These are phyloP conservation scores for Populus hybrid DNA, from an alignment of 441 rosid species.

Conservation along the genomic window DNA sequence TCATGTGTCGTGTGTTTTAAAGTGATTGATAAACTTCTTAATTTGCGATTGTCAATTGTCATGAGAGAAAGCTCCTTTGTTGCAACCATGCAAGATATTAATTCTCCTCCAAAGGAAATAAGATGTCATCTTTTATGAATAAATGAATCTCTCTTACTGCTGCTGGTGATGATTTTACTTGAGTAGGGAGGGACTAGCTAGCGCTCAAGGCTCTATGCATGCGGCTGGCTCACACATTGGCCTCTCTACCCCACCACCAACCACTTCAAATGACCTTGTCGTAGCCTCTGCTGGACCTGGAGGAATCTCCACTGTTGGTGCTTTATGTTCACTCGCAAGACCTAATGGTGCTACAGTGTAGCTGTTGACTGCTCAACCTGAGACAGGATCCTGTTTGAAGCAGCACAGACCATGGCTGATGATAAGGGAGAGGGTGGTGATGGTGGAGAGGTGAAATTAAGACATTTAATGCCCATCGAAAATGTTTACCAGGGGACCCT, in stretches of 20 bases:
- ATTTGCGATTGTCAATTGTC: background rate
- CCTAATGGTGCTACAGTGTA: conserved; percentile 57
- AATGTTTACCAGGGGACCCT: too few species aligned
- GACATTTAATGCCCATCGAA: conserved; percentile 73
- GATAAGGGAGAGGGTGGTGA: conserved; percentile 30
- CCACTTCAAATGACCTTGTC: conserved; percentile 60
- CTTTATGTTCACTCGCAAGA: conserved; percentile 62
- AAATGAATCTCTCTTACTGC: background rate
- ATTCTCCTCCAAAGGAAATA: background rate
- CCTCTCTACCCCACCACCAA: conserved; percentile 71
- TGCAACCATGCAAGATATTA: background rate
- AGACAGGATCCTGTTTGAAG: conserved; percentile 49
- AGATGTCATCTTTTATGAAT: background rate
- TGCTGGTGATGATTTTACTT: background rate
- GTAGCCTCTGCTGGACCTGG: conserved; percentile 85
- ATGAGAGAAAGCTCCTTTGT: background rate
- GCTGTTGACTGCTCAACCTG: conserved; percentile 67
- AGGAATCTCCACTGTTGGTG: conserved; percentile 79
- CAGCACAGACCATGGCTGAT: conserved; percentile 77
- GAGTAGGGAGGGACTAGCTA: conserved; percentile 71
- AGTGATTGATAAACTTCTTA: too few species aligned
- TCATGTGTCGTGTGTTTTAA: too few species aligned
- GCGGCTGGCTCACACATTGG: conserved; percentile 76
- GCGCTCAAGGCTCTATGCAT: conserved; percentile 84
- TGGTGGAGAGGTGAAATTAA: conserved; percentile 13